These are phyloP conservation scores for Phaseolus lunatus DNA, from an alignment of 306 rosid species.

Conservation along the genomic window DNA sequence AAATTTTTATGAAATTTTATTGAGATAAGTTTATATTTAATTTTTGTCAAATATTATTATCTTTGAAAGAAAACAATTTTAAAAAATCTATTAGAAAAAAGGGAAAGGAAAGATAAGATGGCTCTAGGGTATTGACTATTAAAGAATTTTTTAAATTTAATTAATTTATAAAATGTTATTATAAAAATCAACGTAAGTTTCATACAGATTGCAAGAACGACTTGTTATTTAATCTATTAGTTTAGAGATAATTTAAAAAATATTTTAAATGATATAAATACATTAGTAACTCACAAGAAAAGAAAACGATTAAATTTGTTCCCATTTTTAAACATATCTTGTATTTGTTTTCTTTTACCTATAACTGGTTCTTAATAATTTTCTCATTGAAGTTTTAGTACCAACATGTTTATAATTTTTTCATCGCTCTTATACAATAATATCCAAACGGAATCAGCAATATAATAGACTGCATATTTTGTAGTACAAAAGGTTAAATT, in stretches of 20 bases:
- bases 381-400: neutral
- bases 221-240: neutral
- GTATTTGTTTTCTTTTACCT: neutral
- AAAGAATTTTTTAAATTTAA: neutral
- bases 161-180: neutral
- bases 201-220: neutral
- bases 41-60: no score
- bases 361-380: neutral
- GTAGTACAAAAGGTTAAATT: neutral
- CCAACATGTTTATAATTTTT: neutral
- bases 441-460: neutral
- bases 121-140: neutral
- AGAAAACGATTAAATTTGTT: neutral
- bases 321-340: neutral
- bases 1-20: no score
- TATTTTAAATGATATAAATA: neutral
- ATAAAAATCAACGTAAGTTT: neutral
- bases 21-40: no score
- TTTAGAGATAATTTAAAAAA: neutral
- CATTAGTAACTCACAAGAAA: neutral
- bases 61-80: no score
- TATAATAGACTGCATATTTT: neutral
- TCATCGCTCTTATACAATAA: neutral
- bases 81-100: no score
- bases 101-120: neutral